phyloP scores from a whole-genome alignment of 495 filamentous ascomycete species.

The Sporormia fimetaria region DNA sequence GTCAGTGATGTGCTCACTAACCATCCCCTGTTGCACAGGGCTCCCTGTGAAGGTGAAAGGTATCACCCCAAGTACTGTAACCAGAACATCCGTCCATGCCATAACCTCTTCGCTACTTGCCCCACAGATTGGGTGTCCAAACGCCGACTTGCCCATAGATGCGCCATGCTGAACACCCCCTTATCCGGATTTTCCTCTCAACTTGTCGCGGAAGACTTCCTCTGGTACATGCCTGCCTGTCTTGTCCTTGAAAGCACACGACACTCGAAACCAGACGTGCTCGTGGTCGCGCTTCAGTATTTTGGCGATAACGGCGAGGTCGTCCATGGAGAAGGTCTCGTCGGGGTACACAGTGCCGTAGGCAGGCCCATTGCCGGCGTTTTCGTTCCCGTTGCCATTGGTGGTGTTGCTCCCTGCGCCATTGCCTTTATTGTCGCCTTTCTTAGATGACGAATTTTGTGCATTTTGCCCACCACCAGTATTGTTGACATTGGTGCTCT shows the following conservation, averaged over 20 bases:
- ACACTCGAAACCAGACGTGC: slow-evolving; percentile 25
- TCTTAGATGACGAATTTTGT: background rate
- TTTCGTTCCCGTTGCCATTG: background rate
- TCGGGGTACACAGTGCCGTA: slow-evolving; percentile 3
- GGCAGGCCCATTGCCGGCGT: background rate
- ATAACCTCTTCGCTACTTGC: too few relatives aligned
- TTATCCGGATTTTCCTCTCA: too few relatives aligned
- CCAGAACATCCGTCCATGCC: too few relatives aligned
- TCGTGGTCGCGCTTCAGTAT: slow-evolving; percentile 25
- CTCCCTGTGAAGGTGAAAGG: too few relatives aligned
- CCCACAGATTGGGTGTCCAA: too few relatives aligned
- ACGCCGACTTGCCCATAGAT: too few relatives aligned
- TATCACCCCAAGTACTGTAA: too few relatives aligned
- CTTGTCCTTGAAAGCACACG: slow-evolving; percentile 26
- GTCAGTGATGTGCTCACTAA: too few relatives aligned
- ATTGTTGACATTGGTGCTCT: background rate
- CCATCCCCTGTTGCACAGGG: too few relatives aligned
- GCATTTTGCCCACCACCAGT: background rate
- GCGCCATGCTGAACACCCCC: too few relatives aligned
- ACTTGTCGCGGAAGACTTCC: slow-evolving; percentile 28
- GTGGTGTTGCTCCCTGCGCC: background rate
- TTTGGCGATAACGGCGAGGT: slow-evolving; percentile 22
- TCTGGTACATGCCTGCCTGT: slow-evolving; percentile 28
- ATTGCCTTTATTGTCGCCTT: background rate
- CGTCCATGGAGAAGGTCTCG: slow-evolving; percentile 13